Conservation (phyloP, 2,329 filamentous ascomycete genomes). For the Pseudocercospora eumusae region DNA sequence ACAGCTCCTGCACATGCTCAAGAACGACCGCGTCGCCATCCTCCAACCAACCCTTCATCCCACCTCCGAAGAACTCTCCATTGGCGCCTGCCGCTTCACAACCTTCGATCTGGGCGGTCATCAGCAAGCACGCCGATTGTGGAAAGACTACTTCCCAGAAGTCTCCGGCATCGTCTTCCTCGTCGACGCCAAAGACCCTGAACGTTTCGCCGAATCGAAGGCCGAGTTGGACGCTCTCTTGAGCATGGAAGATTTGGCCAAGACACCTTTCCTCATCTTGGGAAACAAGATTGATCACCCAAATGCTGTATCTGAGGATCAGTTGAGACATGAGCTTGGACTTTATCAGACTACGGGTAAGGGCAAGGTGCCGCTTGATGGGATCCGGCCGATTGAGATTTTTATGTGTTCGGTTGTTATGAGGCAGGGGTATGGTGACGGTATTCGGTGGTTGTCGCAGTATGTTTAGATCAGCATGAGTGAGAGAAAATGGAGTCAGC, state of each 20-base stretch:
- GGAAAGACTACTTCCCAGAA: slow-evolving; percentile 97
- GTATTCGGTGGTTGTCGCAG: slow-evolving; percentile 85
- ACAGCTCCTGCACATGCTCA: slow-evolving; percentile 83
- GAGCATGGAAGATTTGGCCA: slow-evolving; percentile 92
- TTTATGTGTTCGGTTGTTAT: slow-evolving; percentile 99
- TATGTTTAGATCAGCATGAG: slow-evolving; percentile 64
- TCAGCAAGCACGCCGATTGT: slow-evolving; percentile 90
- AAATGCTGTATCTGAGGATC: slow-evolving; percentile 91
- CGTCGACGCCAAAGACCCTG: slow-evolving; percentile 94
- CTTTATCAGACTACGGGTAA: slow-evolving; percentile 94
- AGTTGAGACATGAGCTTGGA: slow-evolving; percentile 86
- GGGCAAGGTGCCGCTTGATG: slow-evolving; percentile 89
- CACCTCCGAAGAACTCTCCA: slow-evolving; percentile 88
- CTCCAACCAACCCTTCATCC: slow-evolving; percentile 89
- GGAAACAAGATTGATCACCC: slow-evolving; percentile 99
- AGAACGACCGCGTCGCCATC: slow-evolving; percentile 93
- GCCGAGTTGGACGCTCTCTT: slow-evolving; percentile 91
- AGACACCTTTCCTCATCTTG: slow-evolving; percentile 93
- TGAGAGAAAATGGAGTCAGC: neutral
- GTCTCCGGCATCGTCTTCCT: slow-evolving; percentile 97
- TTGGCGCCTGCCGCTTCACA: slow-evolving; percentile 78
- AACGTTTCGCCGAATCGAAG: slow-evolving; percentile 91
- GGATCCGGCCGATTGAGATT: slow-evolving; percentile 91
- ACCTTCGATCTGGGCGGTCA: slow-evolving; percentile 93
- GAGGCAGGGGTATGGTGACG: slow-evolving; percentile 90